Evolutionary conservation across 2,329 filamentous ascomycete genomes (phyloP).

Genomic region (Fusarium buxicola): DNA sequence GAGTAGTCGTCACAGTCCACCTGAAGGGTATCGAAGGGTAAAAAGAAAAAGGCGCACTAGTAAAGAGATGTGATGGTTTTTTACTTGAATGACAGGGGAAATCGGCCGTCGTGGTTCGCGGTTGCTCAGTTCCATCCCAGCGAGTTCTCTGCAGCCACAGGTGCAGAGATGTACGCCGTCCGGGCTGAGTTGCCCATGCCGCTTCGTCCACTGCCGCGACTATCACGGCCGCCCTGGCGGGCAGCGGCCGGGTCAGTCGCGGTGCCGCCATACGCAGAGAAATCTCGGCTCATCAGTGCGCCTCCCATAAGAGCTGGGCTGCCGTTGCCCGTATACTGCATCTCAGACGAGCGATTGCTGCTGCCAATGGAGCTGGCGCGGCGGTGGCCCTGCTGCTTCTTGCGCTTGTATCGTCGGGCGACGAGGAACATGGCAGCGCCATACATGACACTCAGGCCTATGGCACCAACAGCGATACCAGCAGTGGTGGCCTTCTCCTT

Average conservation of each 20-base stretch:
- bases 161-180: constrained; percentile 81
- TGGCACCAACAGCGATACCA: constrained; percentile 80
- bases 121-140: constrained; percentile 86
- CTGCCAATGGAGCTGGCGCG: constrained; percentile 79
- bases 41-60: constrained; percentile 41
- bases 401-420: constrained; percentile 89
- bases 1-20: constrained; percentile 45
- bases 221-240: constrained; percentile 60
- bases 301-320: constrained; percentile 78
- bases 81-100: constrained; percentile 26
- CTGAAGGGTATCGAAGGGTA: constrained; percentile 51
- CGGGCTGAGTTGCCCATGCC: constrained; percentile 65
- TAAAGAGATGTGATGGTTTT: constrained; percentile 36
- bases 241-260: constrained; percentile 40
- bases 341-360: constrained; percentile 59
- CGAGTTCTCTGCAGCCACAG: constrained; percentile 93
- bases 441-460: constrained; percentile 85
- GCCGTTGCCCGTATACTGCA: constrained; percentile 61
- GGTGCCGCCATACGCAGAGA: constrained; percentile 65
- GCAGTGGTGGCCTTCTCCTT: constrained; percentile 72
- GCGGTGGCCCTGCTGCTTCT: constrained; percentile 79
- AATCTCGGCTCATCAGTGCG: constrained; percentile 68
- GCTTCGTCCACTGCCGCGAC: constrained; percentile 73
- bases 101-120: constrained; percentile 24
- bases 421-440: constrained; percentile 95